A percentile compares a stretch with the other conserved stretches of the same genome.
Evolutionary conservation across 805 yeast species (phyloP).

Genomic region (Schwanniomyces pseudopolymorphus): DNA sequence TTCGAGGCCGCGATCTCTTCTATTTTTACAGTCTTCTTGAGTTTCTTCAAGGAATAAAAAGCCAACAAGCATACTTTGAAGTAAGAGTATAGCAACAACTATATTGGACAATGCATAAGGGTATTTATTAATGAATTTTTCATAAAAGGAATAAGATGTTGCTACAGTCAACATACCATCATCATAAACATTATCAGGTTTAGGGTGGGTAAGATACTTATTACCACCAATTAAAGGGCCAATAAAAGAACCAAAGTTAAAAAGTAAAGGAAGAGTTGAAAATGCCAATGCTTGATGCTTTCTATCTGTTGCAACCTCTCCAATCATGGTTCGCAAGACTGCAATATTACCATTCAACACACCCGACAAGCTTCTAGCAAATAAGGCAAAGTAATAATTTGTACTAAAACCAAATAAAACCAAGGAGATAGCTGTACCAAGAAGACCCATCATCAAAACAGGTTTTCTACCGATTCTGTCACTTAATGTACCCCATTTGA

Average conservation of each 20-base stretch:
- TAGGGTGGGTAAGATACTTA: constrained; percentile 50
- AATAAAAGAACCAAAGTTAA: constrained; percentile 58
- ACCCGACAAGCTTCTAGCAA: constrained; percentile 56
- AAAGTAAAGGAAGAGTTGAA: constrained; percentile 58
- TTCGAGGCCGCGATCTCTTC: constrained; percentile 32
- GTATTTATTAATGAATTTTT: constrained; percentile 24
- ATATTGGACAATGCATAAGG: constrained; percentile 42
- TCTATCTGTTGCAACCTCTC: constrained; percentile 57
- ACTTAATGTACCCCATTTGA: constrained; percentile 59
- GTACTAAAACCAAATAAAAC: constrained; percentile 54
- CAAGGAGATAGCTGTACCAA: constrained; percentile 51
- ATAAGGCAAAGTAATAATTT: constrained; percentile 51
- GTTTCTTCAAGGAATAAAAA: constrained; percentile 40
- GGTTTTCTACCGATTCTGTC: constrained; percentile 59
- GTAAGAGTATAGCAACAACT: constrained; percentile 28
- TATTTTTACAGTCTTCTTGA: constrained; percentile 20
- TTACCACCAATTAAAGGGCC: constrained; percentile 61
- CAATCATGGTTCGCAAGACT: constrained; percentile 61
- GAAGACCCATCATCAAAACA: constrained; percentile 50
- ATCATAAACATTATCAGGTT: not conserved
- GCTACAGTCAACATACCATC: not conserved
- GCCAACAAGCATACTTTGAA: constrained; percentile 26
- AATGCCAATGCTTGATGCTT: constrained; percentile 64
- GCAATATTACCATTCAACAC: constrained; percentile 63
- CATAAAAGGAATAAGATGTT: constrained; percentile 15